A percentile compares a stretch with the other conserved stretches of the same genome.
Conservation (phyloP, 306 rosid genomes). For the Trichosanthes cucumerina region DNA sequence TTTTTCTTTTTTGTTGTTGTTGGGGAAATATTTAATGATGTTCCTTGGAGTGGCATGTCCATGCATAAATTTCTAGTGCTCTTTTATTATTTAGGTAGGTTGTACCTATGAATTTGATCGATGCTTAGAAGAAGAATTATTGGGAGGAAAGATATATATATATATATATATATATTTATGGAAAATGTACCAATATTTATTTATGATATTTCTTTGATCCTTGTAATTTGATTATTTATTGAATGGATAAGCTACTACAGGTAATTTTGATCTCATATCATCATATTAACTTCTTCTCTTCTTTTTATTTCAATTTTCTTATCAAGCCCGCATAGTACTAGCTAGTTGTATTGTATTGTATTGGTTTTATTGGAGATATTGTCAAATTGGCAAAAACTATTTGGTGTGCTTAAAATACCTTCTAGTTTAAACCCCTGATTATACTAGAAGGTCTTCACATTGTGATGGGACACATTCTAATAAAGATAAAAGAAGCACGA, state of each 20-base stretch:
- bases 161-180: no score
- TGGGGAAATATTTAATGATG: neutral
- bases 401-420: no score
- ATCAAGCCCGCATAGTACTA: no score
- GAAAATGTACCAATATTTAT: neutral
- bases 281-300: no score
- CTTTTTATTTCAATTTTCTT: no score
- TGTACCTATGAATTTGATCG: neutral
- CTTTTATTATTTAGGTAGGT: neutral
- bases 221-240: neutral
- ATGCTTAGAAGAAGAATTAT: neutral
- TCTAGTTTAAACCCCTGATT: no score
- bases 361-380: no score
- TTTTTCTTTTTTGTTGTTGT: neutral
- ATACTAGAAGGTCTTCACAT: no score
- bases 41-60: neutral
- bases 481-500: no score
- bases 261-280: neutral
- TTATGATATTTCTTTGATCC: neutral
- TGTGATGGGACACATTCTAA: no score
- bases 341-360: no score
- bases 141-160: neutral
- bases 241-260: neutral
- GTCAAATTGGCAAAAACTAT: no score
- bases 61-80: neutral